Evolutionary conservation across 2,329 filamentous ascomycete species (phyloP).

Genomic region (Dryadomyces quercus-mongolicae): DNA sequence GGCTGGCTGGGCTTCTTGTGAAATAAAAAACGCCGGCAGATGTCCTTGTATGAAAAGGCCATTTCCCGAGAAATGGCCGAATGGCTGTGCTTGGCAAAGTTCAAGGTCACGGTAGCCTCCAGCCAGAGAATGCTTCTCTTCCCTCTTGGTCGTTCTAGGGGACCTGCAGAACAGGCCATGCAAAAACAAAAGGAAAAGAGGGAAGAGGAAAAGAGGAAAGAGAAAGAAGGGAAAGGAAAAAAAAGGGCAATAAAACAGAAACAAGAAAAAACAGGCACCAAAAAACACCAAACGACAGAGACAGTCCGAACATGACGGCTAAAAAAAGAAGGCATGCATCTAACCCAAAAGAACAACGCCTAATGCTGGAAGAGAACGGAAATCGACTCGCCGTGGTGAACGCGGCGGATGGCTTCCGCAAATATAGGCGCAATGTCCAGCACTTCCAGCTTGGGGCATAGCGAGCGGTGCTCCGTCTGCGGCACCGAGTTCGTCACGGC

Average conservation of each 20-base stretch:
- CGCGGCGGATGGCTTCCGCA: constrained; percentile 86
- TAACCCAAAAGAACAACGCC: not conserved
- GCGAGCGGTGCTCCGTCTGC: constrained; percentile 64
- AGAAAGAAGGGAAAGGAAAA: not conserved
- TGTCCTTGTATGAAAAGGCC: too few relatives aligned
- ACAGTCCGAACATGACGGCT: not conserved
- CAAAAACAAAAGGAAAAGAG: not conserved
- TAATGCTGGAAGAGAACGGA: constrained; percentile 87
- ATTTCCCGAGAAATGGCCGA: too few relatives aligned
- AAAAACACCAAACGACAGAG: not conserved
- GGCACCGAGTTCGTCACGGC: constrained; percentile 93
- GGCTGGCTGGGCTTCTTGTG: too few relatives aligned
- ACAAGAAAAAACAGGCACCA: not conserved
- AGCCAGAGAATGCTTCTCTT: too few relatives aligned
- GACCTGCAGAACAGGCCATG: too few relatives aligned
- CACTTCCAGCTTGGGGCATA: constrained; percentile 82
- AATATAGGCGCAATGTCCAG: constrained; percentile 86
- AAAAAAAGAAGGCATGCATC: too few relatives aligned
- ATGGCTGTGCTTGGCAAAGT: too few relatives aligned
- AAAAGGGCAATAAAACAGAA: not conserved
- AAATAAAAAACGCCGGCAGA: too few relatives aligned
- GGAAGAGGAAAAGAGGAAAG: not conserved
- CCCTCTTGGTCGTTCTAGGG: too few relatives aligned
- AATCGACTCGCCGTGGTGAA: constrained; percentile 96
- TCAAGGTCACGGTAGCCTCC: too few relatives aligned